These are phyloP conservation scores for Xylaria sp. DNA, from an alignment of 2,329 filamentous ascomycete genomes.

Conservation along the genomic window DNA sequence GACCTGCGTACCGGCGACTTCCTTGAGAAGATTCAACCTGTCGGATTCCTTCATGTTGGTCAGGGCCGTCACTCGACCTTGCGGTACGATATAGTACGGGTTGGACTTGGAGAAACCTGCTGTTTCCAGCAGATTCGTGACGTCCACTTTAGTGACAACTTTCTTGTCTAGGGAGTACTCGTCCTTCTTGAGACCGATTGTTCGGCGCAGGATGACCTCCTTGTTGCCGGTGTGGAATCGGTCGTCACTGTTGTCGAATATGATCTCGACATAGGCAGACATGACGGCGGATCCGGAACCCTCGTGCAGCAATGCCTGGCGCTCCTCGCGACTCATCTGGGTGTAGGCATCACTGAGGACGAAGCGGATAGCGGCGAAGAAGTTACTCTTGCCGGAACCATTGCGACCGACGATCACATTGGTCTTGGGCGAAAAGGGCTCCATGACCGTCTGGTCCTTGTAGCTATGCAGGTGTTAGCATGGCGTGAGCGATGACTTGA, in stretches of 20 bases:
- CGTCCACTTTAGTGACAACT: constrained; percentile 88
- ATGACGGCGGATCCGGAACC: constrained; percentile 96
- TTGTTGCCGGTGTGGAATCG: constrained; percentile 90
- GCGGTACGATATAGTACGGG: constrained; percentile 97
- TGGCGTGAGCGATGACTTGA: constrained; percentile 1
- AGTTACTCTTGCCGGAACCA: constrained; percentile 98
- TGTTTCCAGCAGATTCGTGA: constrained; percentile 91
- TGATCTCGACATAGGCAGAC: constrained; percentile 99
- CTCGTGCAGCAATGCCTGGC: constrained; percentile 93
- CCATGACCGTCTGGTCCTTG: constrained; percentile 98
- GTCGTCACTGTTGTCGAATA: constrained; percentile 96
- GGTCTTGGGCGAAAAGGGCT: constrained; percentile 93
- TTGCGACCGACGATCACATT: constrained; percentile 99
- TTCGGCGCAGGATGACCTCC: constrained; percentile 84
- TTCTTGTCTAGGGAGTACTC: constrained; percentile 98
- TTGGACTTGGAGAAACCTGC: constrained; percentile 96
- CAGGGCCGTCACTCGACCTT: constrained; percentile 89
- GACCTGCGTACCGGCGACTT: constrained; percentile 96
- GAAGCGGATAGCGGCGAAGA: constrained; percentile 98
- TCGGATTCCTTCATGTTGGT: constrained; percentile 99
- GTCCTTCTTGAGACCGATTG: constrained; percentile 96
- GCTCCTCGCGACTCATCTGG: constrained; percentile 91
- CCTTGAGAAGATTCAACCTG: constrained; percentile 82
- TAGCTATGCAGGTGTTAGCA: constrained; percentile 57
- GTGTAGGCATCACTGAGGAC: constrained; percentile 97